These are phyloP conservation scores for Begonia masoniana DNA, from an alignment of 306 rosid species.

Conservation along the genomic window DNA sequence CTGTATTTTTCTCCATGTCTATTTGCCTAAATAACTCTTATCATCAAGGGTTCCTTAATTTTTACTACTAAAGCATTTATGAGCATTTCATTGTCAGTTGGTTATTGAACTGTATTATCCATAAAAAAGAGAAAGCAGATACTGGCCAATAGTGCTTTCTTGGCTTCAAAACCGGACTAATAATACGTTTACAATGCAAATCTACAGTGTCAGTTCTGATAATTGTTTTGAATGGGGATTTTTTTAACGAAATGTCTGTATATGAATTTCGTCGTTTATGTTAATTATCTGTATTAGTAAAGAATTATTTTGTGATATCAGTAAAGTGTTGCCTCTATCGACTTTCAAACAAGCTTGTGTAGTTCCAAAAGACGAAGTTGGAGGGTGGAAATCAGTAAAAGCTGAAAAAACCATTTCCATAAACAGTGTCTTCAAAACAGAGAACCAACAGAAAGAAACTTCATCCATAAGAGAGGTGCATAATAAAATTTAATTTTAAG, in stretches of 20 bases:
- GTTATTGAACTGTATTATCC: no score
- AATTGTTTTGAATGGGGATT: no score
- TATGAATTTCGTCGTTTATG: not conserved
- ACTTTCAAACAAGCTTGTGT: constrained; percentile 17
- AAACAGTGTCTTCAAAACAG: constrained; percentile 23
- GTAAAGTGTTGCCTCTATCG: constrained; percentile 28
- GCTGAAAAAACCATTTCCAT: constrained; percentile 23
- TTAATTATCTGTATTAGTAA: constrained; percentile 7
- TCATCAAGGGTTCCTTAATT: no score
- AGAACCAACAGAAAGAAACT: constrained; percentile 23
- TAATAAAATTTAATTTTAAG: constrained; percentile 2
- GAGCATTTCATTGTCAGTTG: no score
- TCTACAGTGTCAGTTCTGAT: no score
- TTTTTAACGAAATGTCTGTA: not conserved
- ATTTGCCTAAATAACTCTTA: no score
- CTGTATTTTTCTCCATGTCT: no score
- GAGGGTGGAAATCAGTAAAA: constrained; percentile 67
- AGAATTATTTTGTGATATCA: constrained; percentile 26
- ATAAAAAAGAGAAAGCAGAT: no score
- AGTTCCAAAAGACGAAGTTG: constrained; percentile 35
- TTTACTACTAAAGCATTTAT: no score
- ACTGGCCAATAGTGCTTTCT: no score
- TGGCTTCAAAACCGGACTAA: no score
- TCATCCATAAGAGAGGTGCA: constrained; percentile 32
- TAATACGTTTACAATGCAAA: no score